Evolutionary conservation across 2,329 filamentous ascomycete species (phyloP), one percentile per base, ranked within the genome.

Genomic region (Chalaropsis thielavioides): DNA sequence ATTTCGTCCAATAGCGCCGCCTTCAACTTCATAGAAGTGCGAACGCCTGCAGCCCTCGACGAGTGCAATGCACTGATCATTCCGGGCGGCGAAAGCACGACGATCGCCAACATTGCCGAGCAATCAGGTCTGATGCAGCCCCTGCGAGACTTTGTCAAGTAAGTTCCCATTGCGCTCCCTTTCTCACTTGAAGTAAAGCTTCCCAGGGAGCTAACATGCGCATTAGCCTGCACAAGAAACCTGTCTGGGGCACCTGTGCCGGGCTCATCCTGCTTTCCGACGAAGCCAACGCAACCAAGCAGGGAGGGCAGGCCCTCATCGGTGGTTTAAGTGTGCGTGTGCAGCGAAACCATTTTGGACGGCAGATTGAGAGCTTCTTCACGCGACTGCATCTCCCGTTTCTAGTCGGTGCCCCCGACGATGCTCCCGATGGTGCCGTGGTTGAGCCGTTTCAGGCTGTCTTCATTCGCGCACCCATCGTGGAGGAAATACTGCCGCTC

Each of bases 181-280:
- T 19, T 51, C 40, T 65, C 61, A 2, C 13, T 31, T 31, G 41
- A 59, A 56, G 38, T 35, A 38, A 17, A 22, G 17, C 19, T n/a
- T 31, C 35, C 27, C 24, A 2, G 10, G 40, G 19, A 40, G 27
- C 22, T 51, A 40, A 58, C 38, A n/a, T 49, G 13, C 49, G n/a
- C 22, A 40, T 49, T 69, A 92, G 89, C 72, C 78, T 89, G 49
- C 78, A 84, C 63, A 84, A 87, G 69, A 91, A 88, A 70, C 92
- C 92, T 11, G 89, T 88, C 27, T 99, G 92, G 92, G 94, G 94
- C 65, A 97, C 94, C 22, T 99, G 94, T 74, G 94, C 94, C 13
- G 94, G 94, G 10, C 81, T 97, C 66, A 96, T 99, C 70, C 78
- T 97, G 61, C 85, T 99, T 61, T 88, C 91, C 1, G 89, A 96